Conservation (phyloP, 1,284 basidiomycete species). For the Apiotrichum sp. region DNA sequence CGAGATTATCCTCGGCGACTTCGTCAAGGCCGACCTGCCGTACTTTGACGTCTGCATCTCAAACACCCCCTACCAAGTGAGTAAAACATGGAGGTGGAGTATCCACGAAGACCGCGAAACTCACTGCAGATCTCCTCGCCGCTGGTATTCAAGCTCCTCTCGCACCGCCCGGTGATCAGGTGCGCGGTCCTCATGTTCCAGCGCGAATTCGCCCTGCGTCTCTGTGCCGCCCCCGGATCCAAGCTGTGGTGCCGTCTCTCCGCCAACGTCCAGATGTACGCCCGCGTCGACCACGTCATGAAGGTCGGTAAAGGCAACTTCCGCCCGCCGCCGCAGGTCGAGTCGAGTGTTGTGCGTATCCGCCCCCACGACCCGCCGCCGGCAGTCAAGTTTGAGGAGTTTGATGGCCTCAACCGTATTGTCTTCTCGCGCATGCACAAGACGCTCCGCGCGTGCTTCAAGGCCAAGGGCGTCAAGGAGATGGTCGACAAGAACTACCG, state of each 20-base stretch:
- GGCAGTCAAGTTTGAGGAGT: slow-evolving; percentile 92
- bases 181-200: slow-evolving; percentile 99
- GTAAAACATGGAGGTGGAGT: slow-evolving; percentile 6
- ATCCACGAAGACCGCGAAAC: not conserved
- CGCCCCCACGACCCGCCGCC: slow-evolving; percentile 92
- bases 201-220: slow-evolving; percentile 89
- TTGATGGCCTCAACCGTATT: slow-evolving; percentile 88
- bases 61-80: slow-evolving; percentile 90
- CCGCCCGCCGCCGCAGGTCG: slow-evolving; percentile 90
- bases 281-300: slow-evolving; percentile 94
- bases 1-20: slow-evolving; percentile 91
- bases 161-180: slow-evolving; percentile 88
- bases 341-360: slow-evolving; percentile 84
- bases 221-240: slow-evolving; percentile 79
- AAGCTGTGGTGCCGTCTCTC: slow-evolving; percentile 90
- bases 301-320: slow-evolving; percentile 96
- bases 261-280: slow-evolving; percentile 93
- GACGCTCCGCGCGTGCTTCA: slow-evolving; percentile 76
- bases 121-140: slow-evolving; percentile 77
- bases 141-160: slow-evolving; percentile 92
- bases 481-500: slow-evolving; percentile 92
- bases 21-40: slow-evolving; percentile 91
- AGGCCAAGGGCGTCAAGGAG: slow-evolving; percentile 87
- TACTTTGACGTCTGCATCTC: slow-evolving; percentile 99
- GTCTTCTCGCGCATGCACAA: slow-evolving; percentile 89